Base-by-base conservation (phyloP, 306 rosid genomes). In the Hylodesmum podocarpum region DNA sequence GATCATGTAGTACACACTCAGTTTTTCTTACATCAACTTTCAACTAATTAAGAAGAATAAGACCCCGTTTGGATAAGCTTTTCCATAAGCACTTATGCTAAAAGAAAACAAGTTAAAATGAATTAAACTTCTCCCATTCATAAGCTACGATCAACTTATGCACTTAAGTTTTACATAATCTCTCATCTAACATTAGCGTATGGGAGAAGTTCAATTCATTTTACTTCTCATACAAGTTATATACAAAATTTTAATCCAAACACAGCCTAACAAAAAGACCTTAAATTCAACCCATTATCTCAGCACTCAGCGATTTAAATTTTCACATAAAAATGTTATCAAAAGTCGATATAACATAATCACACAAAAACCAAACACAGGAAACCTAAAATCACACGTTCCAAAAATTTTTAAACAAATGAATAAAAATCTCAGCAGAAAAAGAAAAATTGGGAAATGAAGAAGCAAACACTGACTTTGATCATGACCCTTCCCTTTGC, bases 401-500 rank as follows among this genome's bases (percentile, higher is more conserved):
- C 37, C 47, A 28, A 4, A 40, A 0, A 2, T 22, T 24, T 27
- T 25, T 0, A 55, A 29, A 4, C 11, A 4, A 21, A 16, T 8
- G 28, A 1, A 12, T 14, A 44, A 44, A 31, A 25, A 78, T 3
- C 11, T 12, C 25, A 51, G 76, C 29, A 29, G 18, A 53, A 41
- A 5, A 40, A 65, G 3, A 44, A 16, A 67, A 53, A 39, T 2
- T 21, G 59, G 58, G 62, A 53, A 79, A 66, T 40, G 25, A 33
- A 53, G 34, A 66, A 2, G 27, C 3, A 64, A 63, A 49, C 41
- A 6, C 76, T 80, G 13, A 80, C 98, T 64, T 94, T 94, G 97
- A 94, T 94, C 77, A 72, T 88, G 36, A 34, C 69, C n/a, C 79
- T 90, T 89, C 88, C 85, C 87, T 83, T 90, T 6, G 96, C 89